Evolutionary conservation across 176 grass and related monocot species (phyloP).

Genomic region (Guadua angustifolia): DNA sequence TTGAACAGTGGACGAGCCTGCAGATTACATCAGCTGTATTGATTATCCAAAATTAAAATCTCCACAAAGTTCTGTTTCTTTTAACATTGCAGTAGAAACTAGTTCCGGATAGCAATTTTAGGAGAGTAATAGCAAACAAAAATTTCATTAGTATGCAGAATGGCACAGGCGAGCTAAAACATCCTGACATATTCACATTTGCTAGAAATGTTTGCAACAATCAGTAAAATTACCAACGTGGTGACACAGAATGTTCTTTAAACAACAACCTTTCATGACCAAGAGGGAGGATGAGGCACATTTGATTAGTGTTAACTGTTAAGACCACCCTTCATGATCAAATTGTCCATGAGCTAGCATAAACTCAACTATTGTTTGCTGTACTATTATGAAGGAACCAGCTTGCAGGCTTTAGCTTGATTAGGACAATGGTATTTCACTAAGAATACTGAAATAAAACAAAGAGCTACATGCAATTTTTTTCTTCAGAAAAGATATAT

Average conservation of each 20-base stretch:
- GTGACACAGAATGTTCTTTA: not conserved
- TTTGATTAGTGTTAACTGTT: not conserved
- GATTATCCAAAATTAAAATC: constrained; percentile 35
- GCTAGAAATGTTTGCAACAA: not conserved
- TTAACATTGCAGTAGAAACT: constrained; percentile 1
- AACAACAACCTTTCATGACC: not conserved
- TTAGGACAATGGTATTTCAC: not conserved
- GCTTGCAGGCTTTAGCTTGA: not conserved
- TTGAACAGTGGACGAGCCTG: constrained; percentile 97
- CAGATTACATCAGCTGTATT: constrained; percentile 44
- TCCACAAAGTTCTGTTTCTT: not conserved
- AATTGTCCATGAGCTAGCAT: not conserved
- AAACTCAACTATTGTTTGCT: not conserved
- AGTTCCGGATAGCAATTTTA: not conserved
- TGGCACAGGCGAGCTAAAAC: not conserved
- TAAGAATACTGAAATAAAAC: constrained; percentile 23
- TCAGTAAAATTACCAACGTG: not conserved
- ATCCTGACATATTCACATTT: not conserved
- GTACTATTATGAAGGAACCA: not conserved
- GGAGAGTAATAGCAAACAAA: not conserved
- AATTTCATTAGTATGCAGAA: not conserved
- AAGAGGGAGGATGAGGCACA: not conserved
- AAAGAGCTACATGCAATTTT: not conserved
- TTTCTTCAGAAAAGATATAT: not conserved
- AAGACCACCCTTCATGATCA: not conserved